Conservation (phyloP, 2,329 filamentous ascomycete genomes). For the Cadophora malorum region DNA sequence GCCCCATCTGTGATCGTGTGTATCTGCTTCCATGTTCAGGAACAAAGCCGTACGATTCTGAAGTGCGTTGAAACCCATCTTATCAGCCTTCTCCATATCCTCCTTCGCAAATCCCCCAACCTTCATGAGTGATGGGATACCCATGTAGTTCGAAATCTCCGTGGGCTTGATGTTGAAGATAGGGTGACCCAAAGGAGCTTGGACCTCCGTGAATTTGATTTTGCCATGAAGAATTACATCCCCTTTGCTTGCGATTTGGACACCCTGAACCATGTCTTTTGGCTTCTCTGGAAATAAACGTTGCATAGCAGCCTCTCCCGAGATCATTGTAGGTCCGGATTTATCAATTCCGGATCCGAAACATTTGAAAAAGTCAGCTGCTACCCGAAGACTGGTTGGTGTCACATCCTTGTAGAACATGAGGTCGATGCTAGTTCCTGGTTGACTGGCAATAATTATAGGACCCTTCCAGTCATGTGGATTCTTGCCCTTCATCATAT, state of each 20-base stretch:
- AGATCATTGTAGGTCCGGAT: neutral
- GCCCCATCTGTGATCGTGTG: neutral
- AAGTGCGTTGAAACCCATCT: constrained; percentile 4
- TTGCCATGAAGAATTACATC: constrained; percentile 3
- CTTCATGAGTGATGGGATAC: constrained; percentile 13
- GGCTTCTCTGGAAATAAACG: too few species aligned
- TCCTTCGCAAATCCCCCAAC: neutral
- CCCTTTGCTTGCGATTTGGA: neutral
- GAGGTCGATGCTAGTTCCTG: neutral
- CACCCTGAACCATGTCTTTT: neutral
- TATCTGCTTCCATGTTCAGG: constrained; percentile 11
- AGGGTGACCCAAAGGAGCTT: neutral
- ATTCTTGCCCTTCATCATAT: constrained; percentile 9
- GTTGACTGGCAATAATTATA: neutral
- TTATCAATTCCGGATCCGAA: neutral
- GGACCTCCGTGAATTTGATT: neutral
- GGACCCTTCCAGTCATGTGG: constrained; percentile 3
- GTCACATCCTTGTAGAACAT: constrained; percentile 3
- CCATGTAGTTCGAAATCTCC: constrained; percentile 15
- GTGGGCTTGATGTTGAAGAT: constrained; percentile 16
- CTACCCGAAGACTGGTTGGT: neutral
- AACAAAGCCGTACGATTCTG: constrained; percentile 14
- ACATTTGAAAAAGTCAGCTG: neutral
- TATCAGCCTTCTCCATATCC: neutral
- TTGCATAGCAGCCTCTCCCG: too few species aligned